Base-by-base conservation (phyloP, 2,329 filamentous ascomycete species). In the Penicillium capsulatum region DNA sequence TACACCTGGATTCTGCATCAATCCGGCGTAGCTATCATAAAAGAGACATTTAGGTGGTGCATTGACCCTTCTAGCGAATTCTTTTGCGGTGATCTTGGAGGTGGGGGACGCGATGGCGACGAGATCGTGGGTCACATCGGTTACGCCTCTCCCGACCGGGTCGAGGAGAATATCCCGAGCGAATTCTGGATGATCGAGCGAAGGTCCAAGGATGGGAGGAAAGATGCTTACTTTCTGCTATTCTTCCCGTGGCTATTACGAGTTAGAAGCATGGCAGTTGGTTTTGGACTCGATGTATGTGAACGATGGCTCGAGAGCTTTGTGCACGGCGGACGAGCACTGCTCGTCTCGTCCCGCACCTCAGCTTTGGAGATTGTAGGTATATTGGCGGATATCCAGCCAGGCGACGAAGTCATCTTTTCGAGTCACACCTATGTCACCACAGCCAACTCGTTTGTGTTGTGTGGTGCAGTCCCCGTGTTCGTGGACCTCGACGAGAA, bases 1-100 rank as follows among this genome's bases (percentile, higher is more conserved):
- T 3, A 61, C 46, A n/a, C 49, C 33, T 1, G 55, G 40, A 27
- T 59, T 51, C 13, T 50, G 38, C 10, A 50, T 28, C 3, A 54
- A 36, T 11, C 42, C 37, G n/a, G 38, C 24, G 24, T 50, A 50
- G 5, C 31, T 31, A 3, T 29, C 42, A 26, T 48, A 48, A 6
- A n/a, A 10, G 11, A 10, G 3, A 22, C 26, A 29, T 22, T 26
- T 15, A 10, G 7, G 11, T 9, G 34, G 34, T 8, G 13, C 17
- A 4, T 31, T 13, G 10, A 37, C 7, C 10, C 13, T 19, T 11
- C 31, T n/a, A 17, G 31, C 8, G 11, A 37, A 27, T 20, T 15
- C 4, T 7, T 31, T 17, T 19, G 34, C 34, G 7, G 34, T 7
- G n/a, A 27, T 7, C 9, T 16, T 14, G 7, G 26, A 30, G 26